These are phyloP conservation scores for Micromonas pusilla DNA, from an alignment of 139 green algal genomes.

Conservation along the genomic window DNA sequence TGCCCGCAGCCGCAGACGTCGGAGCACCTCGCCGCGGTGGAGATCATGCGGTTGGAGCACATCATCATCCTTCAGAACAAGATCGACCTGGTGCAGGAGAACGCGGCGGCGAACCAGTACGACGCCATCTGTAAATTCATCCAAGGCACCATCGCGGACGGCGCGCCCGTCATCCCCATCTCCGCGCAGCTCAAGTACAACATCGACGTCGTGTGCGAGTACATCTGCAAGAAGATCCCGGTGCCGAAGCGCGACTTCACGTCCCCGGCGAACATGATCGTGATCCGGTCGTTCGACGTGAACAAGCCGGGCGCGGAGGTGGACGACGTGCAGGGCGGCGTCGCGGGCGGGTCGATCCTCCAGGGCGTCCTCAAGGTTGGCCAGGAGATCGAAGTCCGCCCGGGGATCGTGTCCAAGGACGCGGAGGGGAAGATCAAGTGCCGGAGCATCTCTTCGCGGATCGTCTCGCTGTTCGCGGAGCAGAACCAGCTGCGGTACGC, in stretches of 20 bases:
- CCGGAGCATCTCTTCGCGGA: conserved; percentile 91
- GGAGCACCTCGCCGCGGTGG: conserved; percentile 93
- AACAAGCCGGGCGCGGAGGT: conserved; percentile 97
- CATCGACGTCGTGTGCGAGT: conserved; percentile 97
- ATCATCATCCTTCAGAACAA: conserved; percentile 94
- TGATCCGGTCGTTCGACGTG: conserved; percentile 99
- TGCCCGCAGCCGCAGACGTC: conserved; percentile 97
- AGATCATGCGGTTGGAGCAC: conserved; percentile 96
- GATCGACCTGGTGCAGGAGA: conserved; percentile 90
- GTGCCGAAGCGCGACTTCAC: conserved; percentile 79
- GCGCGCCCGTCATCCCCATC: conserved; percentile 92
- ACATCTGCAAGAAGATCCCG: conserved; percentile 82
- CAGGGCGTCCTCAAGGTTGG: conserved; percentile 82
- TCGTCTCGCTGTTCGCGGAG: conserved; percentile 95
- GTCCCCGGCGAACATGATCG: conserved; percentile 96
- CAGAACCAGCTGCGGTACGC: conserved; percentile 94
- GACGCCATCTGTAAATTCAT: conserved; percentile 93
- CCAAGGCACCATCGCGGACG: conserved; percentile 91
- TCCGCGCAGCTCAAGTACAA: conserved; percentile 99
- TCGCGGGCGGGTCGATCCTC: conserved; percentile 92
- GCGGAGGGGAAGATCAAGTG: conserved; percentile 76
- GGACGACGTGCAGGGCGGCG: conserved; percentile 91
- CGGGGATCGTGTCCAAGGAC: conserved; percentile 97
- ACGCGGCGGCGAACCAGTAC: conserved; percentile 81
- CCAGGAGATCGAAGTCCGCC: conserved; percentile 92